Evolutionary conservation across 345 rosid species (phyloP).

Genomic region (Excoecaria cochinchinensis): DNA sequence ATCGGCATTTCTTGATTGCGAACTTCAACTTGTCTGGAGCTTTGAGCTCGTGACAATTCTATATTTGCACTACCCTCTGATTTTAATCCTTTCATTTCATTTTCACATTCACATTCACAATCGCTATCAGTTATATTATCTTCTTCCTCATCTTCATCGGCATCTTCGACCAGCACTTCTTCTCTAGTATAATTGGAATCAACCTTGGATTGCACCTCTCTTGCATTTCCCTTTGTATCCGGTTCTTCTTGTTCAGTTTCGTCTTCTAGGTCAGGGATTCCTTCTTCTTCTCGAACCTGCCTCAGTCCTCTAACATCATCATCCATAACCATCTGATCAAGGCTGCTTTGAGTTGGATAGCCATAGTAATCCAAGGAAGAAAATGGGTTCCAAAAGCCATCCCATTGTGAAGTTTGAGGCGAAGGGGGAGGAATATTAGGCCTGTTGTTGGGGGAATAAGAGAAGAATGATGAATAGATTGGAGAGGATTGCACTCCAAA

Average conservation of each 20-base stretch:
- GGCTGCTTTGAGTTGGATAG: constrained; percentile 51
- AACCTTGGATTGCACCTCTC: constrained; percentile 34
- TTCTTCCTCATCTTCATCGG: constrained; percentile 48
- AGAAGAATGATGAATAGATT: constrained; percentile 41
- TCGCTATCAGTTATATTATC: constrained; percentile 45
- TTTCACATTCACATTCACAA: constrained; percentile 43
- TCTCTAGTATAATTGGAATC: constrained; percentile 40
- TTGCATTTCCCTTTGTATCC: constrained; percentile 33
- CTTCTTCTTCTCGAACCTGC: constrained; percentile 95
- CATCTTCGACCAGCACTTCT: constrained; percentile 78
- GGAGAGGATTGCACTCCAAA: constrained; percentile 61
- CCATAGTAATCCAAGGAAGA: constrained; percentile 84
- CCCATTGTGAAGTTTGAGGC: constrained; percentile 93
- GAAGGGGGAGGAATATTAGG: constrained; percentile 75
- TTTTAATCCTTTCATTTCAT: constrained; percentile 39
- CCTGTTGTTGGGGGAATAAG: constrained; percentile 47
- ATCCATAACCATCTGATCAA: constrained; percentile 61
- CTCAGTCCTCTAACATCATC: constrained; percentile 80
- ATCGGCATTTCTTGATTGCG: constrained; percentile 54
- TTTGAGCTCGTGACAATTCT: constrained; percentile 51
- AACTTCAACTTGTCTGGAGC: constrained; percentile 50
- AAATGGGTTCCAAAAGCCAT: constrained; percentile 95
- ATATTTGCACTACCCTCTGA: constrained; percentile 40
- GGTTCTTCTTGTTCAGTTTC: constrained; percentile 59
- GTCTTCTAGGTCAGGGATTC: constrained; percentile 86